These are phyloP conservation scores for Neurospora sp. DNA, from an alignment of 2,329 filamentous ascomycete genomes.

Conservation along the genomic window DNA sequence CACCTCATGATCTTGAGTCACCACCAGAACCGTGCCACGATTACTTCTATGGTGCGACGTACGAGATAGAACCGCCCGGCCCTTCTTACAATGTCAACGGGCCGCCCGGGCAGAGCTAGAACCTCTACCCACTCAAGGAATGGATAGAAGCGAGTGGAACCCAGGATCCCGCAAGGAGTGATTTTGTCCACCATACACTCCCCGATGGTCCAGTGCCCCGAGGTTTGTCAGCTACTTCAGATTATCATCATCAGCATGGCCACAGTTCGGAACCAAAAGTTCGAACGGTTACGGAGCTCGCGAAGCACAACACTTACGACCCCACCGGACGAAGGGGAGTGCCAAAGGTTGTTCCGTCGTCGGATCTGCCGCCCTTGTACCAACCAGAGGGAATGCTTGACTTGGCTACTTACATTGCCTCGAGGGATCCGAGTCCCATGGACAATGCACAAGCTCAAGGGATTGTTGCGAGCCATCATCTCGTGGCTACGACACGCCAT, in stretches of 20 bases:
- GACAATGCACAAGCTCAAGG: not conserved
- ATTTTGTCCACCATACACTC: conserved; percentile 6
- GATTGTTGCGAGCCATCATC: not conserved
- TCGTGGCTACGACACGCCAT: not conserved
- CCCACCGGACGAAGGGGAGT: not conserved
- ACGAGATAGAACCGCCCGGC: not conserved
- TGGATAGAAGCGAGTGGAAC: not conserved
- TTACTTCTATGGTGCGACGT: conserved; percentile 1
- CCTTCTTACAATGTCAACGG: not conserved
- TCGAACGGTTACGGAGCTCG: conserved; percentile 5
- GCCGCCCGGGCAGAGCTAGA: conserved; percentile 1
- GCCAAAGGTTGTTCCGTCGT: conserved; percentile 8
- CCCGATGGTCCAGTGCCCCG: conserved; percentile 8
- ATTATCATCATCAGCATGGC: conserved; percentile 5
- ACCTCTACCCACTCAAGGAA: conserved; percentile 9
- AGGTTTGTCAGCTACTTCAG: not conserved
- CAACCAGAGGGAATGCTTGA: conserved; percentile 1
- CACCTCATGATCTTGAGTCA: conserved; percentile 3
- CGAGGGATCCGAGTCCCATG: not conserved
- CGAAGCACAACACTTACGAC: not conserved
- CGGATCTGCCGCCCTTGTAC: conserved; percentile 5
- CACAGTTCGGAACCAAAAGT: conserved; percentile 11
- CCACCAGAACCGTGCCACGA: conserved; percentile 6
- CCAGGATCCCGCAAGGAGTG: not conserved
- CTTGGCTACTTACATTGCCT: not conserved